These are phyloP conservation scores for Saccharomycopsis schoenii DNA, from an alignment of 805 yeast species.

Conservation along the genomic window DNA sequence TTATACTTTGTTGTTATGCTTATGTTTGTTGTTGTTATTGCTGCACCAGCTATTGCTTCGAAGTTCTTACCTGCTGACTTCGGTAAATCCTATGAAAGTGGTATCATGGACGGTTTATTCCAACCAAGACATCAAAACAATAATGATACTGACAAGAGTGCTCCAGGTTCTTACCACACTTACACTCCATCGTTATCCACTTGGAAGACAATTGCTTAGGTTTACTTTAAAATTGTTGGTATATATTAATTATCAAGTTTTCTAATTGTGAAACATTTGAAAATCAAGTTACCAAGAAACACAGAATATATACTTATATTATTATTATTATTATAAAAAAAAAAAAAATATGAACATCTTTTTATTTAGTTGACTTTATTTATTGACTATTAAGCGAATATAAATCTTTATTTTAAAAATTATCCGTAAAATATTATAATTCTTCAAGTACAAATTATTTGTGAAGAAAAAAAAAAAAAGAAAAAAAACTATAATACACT, in stretches of 20 bases:
- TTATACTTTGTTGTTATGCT: slow-evolving; percentile 35
- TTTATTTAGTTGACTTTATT: neutral
- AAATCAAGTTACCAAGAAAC: neutral
- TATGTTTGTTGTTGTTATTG: slow-evolving; percentile 32
- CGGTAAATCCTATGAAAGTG: slow-evolving; percentile 19
- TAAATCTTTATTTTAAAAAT: neutral
- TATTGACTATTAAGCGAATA: neutral
- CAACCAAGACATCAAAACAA: slow-evolving; percentile 55
- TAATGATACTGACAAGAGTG: slow-evolving; percentile 49
- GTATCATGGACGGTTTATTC: slow-evolving; percentile 31
- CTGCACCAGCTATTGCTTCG: slow-evolving; percentile 38
- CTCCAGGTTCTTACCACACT: slow-evolving; percentile 28
- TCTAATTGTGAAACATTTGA: neutral
- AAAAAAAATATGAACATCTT: neutral
- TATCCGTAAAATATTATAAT: neutral
- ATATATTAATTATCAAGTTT: neutral
- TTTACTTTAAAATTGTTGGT: neutral
- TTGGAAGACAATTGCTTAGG: slow-evolving; percentile 44
- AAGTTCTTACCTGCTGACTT: slow-evolving; percentile 22
- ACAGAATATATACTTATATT: neutral
- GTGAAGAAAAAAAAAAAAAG: no score
- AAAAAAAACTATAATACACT: no score
- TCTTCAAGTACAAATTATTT: no score
- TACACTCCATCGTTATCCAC: slow-evolving; percentile 42
- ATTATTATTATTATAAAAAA: neutral